Conservation (phyloP, 1,139 yeast species). For the Saccharomyces pastorianus region DNA sequence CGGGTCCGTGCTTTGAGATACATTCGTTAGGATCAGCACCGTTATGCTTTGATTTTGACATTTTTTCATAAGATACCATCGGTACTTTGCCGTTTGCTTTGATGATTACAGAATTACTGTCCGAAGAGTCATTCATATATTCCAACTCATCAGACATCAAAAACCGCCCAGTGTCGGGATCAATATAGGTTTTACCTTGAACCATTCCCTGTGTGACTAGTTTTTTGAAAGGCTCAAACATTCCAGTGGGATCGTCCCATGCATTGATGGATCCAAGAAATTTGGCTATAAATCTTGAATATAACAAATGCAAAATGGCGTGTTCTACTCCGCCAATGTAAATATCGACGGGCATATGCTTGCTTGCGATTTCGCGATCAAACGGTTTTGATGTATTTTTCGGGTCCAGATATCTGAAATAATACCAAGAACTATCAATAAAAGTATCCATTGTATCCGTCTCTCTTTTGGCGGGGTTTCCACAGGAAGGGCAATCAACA, state of each 20-base stretch:
- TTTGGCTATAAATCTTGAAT: slow-evolving; percentile 77
- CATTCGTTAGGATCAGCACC: slow-evolving; percentile 87
- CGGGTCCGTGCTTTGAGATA: slow-evolving; percentile 79
- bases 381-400: slow-evolving; percentile 51
- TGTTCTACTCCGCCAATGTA: slow-evolving; percentile 95
- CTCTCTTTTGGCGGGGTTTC: slow-evolving; percentile 68
- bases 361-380: slow-evolving; percentile 41
- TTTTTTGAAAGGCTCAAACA: slow-evolving; percentile 72
- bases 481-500: slow-evolving; percentile 76
- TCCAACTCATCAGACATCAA: slow-evolving; percentile 70
- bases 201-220: slow-evolving; percentile 97
- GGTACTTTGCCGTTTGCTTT: slow-evolving; percentile 47
- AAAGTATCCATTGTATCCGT: slow-evolving; percentile 98
- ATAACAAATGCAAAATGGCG: slow-evolving; percentile 82
- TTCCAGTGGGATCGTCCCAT: slow-evolving; percentile 44
- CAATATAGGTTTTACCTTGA: slow-evolving; percentile 74
- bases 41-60: slow-evolving; percentile 92
- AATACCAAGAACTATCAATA: slow-evolving; percentile 97
- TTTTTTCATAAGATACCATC: slow-evolving; percentile 63
- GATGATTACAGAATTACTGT: slow-evolving; percentile 36
- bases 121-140: slow-evolving; percentile 30
- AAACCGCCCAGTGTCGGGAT: slow-evolving; percentile 66
- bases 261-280: slow-evolving; percentile 58
- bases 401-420: slow-evolving; percentile 74
- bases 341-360: slow-evolving; percentile 72